These are phyloP conservation scores for Pterocarpus santalinus DNA, from an alignment of 306 rosid genomes.

Conservation along the genomic window DNA sequence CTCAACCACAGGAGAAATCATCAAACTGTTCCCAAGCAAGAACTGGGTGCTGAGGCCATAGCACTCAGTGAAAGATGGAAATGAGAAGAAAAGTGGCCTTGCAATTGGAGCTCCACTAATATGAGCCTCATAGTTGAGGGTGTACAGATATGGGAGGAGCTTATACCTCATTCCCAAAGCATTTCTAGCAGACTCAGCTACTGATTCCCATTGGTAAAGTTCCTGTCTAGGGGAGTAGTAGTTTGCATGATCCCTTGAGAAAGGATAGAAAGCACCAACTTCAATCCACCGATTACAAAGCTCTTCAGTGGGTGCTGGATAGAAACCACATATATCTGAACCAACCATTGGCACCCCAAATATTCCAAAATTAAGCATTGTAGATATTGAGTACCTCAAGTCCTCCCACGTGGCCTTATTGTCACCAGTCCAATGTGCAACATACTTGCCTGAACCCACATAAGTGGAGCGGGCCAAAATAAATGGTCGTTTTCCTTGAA, in stretches of 20 bases:
- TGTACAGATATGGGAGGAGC: slow-evolving; percentile 85
- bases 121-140: slow-evolving; percentile 84
- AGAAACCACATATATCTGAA: slow-evolving; percentile 90
- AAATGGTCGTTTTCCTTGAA: slow-evolving; percentile 87
- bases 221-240: slow-evolving; percentile 88
- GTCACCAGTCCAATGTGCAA: slow-evolving; percentile 98
- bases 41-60: slow-evolving; percentile 84
- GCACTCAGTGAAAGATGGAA: slow-evolving; percentile 68
- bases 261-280: slow-evolving; percentile 94
- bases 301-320: slow-evolving; percentile 88
- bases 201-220: slow-evolving; percentile 94
- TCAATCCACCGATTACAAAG: slow-evolving; percentile 98
- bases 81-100: slow-evolving; percentile 92
- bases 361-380: slow-evolving; percentile 87
- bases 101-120: slow-evolving; percentile 85
- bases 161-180: slow-evolving; percentile 92
- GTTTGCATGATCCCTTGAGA: slow-evolving; percentile 94
- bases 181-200: slow-evolving; percentile 82
- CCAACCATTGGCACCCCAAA: slow-evolving; percentile 99
- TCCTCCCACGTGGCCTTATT: slow-evolving; percentile 87
- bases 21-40: slow-evolving; percentile 73
- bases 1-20: slow-evolving; percentile 88
- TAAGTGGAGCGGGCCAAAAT: slow-evolving; percentile 83
- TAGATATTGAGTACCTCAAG: slow-evolving; percentile 83
- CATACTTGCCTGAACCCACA: slow-evolving; percentile 90